Conservation (phyloP, 768 basidiomycete species). For the Termitomyces titanicus region DNA sequence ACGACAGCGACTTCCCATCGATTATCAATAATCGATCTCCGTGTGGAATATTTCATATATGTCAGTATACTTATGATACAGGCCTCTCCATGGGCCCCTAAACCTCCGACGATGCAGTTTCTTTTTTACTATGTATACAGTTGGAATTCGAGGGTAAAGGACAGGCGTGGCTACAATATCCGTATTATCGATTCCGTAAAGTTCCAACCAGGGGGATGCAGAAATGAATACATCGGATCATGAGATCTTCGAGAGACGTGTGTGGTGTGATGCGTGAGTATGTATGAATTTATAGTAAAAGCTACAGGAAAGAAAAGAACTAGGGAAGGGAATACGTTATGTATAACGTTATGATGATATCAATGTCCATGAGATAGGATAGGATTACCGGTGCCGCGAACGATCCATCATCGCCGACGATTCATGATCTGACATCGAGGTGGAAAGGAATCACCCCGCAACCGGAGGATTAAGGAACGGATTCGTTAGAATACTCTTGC, state of each 20-base stretch:
- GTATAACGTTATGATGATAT: background rate
- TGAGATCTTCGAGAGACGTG: too few relatives aligned
- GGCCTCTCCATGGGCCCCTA: too few relatives aligned
- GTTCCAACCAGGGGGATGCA: slow-evolving; percentile 4
- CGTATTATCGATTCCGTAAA: background rate
- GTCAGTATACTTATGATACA: too few relatives aligned
- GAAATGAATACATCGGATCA: too few relatives aligned
- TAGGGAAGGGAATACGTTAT: background rate
- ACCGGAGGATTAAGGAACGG: slow-evolving; percentile 33
- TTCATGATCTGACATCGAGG: background rate
- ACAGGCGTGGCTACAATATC: slow-evolving; percentile 3
- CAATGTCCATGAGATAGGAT: background rate
- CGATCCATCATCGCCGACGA: background rate
- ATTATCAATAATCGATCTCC: too few relatives aligned
- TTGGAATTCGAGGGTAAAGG: too few relatives aligned
- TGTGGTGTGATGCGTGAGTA: background rate
- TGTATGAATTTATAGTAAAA: background rate
- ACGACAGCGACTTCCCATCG: too few relatives aligned
- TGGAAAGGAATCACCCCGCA: slow-evolving; percentile 1
- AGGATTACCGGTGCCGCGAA: too few relatives aligned
- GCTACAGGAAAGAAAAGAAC: background rate
- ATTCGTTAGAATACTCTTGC: slow-evolving; percentile 50
- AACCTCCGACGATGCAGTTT: too few relatives aligned
- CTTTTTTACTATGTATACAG: too few relatives aligned
- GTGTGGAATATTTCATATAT: too few relatives aligned